These are phyloP conservation scores for Ogataea methanolica DNA, from an alignment of 805 yeast genomes.

Conservation along the genomic window DNA sequence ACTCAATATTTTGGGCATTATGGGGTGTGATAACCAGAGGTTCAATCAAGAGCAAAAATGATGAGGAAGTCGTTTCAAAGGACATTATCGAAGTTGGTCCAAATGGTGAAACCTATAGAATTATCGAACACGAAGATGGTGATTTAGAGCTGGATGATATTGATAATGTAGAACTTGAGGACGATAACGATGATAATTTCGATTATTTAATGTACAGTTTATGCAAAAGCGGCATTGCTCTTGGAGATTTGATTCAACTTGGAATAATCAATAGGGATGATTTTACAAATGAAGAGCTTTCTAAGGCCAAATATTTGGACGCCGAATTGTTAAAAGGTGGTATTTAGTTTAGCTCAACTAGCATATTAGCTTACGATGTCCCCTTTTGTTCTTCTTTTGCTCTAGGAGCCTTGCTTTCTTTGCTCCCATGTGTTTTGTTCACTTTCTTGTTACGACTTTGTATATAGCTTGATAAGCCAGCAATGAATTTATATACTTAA, in stretches of 20 bases:
- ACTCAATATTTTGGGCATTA: constrained; percentile 74
- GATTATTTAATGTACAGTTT: constrained; percentile 72
- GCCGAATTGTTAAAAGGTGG: constrained; percentile 20
- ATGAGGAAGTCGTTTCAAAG: constrained; percentile 5
- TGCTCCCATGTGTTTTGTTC: background rate
- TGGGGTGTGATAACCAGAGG: constrained; percentile 74
- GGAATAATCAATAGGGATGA: constrained; percentile 41
- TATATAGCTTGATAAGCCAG: too few relatives aligned
- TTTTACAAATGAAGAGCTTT: constrained; percentile 27
- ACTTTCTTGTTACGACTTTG: background rate
- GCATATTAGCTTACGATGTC: too few relatives aligned
- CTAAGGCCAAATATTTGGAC: constrained; percentile 40
- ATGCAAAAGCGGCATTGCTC: constrained; percentile 66
- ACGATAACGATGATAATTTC: constrained; percentile 53
- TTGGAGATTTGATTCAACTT: constrained; percentile 68
- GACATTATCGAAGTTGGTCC: constrained; percentile 45
- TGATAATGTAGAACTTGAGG: constrained; percentile 24
- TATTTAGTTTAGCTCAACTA: background rate
- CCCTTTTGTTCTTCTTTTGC: too few relatives aligned
- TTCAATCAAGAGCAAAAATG: constrained; percentile 9
- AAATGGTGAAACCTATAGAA: constrained; percentile 46
- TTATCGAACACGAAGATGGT: constrained; percentile 25
- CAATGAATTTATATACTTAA: background rate
- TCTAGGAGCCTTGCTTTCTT: background rate
- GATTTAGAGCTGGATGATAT: constrained; percentile 24